Percentiles rank a stretch among this genome's conserved stretches.
Conservation (phyloP, 176 grass and related monocot genomes). For the Bolboschoenus planiculmis region DNA sequence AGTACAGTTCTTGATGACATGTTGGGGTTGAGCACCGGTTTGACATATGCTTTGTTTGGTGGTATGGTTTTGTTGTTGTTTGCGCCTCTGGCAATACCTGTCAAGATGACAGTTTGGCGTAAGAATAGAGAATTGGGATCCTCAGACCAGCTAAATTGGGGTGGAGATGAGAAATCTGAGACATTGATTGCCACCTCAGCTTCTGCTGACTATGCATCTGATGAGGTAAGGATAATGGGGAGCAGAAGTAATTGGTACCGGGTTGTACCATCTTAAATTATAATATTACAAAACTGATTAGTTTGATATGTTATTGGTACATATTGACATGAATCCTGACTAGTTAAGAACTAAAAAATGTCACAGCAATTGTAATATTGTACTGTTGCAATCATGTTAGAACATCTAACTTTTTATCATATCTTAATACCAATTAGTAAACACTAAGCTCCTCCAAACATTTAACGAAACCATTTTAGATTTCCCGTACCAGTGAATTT, state of each 20-base stretch:
- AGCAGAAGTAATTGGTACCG: not conserved
- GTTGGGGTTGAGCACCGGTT: constrained; percentile 36
- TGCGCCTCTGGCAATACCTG: constrained; percentile 74
- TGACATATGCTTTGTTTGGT: constrained; percentile 63
- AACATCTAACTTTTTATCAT: too few relatives aligned
- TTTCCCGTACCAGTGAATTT: not conserved
- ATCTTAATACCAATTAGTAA: too few relatives aligned
- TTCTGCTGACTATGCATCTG: constrained; percentile 42
- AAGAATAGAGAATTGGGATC: constrained; percentile 33
- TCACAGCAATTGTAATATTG: not conserved
- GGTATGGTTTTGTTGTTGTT: constrained; percentile 82
- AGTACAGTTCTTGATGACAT: constrained; percentile 54
- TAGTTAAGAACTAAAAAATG: not conserved
- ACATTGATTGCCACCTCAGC: constrained; percentile 38
- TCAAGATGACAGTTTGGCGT: constrained; percentile 93
- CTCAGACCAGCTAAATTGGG: constrained; percentile 27
- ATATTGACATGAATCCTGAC: not conserved
- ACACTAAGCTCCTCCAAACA: too few relatives aligned
- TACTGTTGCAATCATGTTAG: not conserved
- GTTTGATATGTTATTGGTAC: not conserved
- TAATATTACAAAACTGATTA: not conserved
- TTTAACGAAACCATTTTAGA: too few relatives aligned
- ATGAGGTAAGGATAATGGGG: constrained; percentile 22
- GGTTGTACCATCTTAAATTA: not conserved
- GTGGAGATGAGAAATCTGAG: constrained; percentile 41